phyloP scores from a whole-genome alignment of 257 asterid genomes.

The Euphrasia confusa region DNA sequence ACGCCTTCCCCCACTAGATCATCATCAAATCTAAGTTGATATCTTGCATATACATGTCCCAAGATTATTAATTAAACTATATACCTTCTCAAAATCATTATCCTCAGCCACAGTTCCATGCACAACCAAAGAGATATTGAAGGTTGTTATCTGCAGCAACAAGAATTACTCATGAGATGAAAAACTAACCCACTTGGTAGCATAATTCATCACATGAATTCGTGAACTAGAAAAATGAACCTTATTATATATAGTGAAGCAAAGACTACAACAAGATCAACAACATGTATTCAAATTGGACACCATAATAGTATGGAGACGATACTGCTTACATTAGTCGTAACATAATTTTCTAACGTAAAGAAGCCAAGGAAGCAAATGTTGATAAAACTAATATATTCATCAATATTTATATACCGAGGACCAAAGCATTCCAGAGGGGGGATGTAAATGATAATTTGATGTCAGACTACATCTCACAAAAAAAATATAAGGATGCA shows the following conservation, averaged over 20 bases:
- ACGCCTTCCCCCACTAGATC: slow-evolving; percentile 29
- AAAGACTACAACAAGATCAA: slow-evolving; percentile 14
- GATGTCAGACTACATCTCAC: not conserved
- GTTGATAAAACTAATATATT: too few species aligned
- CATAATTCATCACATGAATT: slow-evolving; percentile 20
- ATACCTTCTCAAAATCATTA: slow-evolving; percentile 78
- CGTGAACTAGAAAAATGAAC: slow-evolving; percentile 11
- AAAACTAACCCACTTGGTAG: not conserved
- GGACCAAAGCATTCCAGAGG: too few species aligned
- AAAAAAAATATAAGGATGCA: not conserved
- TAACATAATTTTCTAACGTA: not conserved
- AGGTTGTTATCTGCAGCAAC: slow-evolving; percentile 72
- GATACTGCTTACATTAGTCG: not conserved
- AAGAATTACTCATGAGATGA: slow-evolving; percentile 14
- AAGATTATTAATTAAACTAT: slow-evolving; percentile 12
- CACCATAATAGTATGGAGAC: not conserved
- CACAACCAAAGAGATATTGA: slow-evolving; percentile 81
- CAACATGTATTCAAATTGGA: not conserved
- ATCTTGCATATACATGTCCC: slow-evolving; percentile 7
- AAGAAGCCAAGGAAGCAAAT: not conserved
- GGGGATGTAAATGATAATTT: not conserved
- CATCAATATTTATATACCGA: too few species aligned
- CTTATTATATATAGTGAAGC: slow-evolving; percentile 3
- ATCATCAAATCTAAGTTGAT: slow-evolving; percentile 19
- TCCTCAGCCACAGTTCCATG: slow-evolving; percentile 87